Base-by-base conservation (phyloP, 192 early-diverging fungal genomes). In the Podila epigama region DNA sequence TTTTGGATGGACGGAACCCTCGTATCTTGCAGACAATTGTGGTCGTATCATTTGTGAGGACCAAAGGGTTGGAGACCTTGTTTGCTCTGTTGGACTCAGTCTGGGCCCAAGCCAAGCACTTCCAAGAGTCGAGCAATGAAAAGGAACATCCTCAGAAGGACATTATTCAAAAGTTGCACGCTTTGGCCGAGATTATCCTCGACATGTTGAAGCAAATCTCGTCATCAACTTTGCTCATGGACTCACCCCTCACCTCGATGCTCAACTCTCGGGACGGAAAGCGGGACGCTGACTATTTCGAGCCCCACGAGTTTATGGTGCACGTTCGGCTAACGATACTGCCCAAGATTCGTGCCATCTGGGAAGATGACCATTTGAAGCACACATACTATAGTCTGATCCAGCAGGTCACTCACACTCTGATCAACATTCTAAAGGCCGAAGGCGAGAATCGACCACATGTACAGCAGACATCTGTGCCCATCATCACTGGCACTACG, bases 221-320 rank as follows among this genome's bases (percentile, higher is more conserved):
- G 16, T 94, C 94, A 25, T 82, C 84, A 50, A 91, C 93, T 55
- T 79, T 92, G 9, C 69, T 96, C 27, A 82, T 84, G 15, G 93
- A 95, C 51, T 93, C 93, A 16, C 86, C 93, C 8, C 86, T 87
- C 54, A 92, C 92, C 10, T 51, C 75, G 15, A 40, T 66, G 0
- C 60, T 94, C 20, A 75, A 63, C 12, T 75, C 79, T 10, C 86
- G 82, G 48, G 86, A 88, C 18, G 85, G 84, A 41, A 89, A 92
- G 70, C 82, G 72, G 18, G 77, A 79, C 16, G 69, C 75, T 11
- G 77, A 88, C 34, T 91, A 85, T 67, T 96, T 96, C 78, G 89
- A 94, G 32, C 81, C 92, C 3, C 73, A 86, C 48, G 88, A 90
- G 33, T 90, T 91, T 79, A 60, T 95, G 3, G 81, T 92, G 1